phyloP scores from a whole-genome alignment of 352 stramenopile species.

The Phytophthora sansomeana region DNA sequence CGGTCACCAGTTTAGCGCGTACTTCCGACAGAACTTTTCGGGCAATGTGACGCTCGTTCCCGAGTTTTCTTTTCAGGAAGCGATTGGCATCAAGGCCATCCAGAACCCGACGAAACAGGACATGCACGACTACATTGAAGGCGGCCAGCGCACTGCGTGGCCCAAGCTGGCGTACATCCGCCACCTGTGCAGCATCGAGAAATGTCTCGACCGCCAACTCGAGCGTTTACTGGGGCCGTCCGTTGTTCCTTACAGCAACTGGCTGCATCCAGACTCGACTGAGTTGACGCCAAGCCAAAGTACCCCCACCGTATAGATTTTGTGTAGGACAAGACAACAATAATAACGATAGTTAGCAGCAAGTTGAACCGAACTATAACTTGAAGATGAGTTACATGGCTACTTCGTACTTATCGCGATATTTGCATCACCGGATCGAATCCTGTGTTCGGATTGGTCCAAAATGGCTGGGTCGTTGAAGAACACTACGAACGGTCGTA shows the following conservation, averaged over 20 bases:
- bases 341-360: no score
- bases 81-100: constrained; percentile 86
- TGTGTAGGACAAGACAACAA: background rate
- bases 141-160: constrained; percentile 91
- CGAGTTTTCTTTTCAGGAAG: constrained; percentile 88
- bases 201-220: constrained; percentile 53
- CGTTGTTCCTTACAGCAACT: constrained; percentile 35
- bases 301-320: constrained; percentile 5
- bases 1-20: constrained; percentile 79
- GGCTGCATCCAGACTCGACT: constrained; percentile 33
- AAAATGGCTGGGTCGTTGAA: constrained; percentile 4
- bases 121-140: constrained; percentile 82
- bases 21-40: constrained; percentile 95
- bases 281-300: constrained; percentile 13
- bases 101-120: constrained; percentile 80
- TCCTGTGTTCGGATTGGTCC: constrained; percentile 8
- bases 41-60: constrained; percentile 96
- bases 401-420: constrained; percentile 24
- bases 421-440: constrained; percentile 35
- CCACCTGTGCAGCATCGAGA: constrained; percentile 94
- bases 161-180: constrained; percentile 95
- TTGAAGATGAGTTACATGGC: constrained; percentile 21
- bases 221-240: constrained; percentile 34
- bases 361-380: background rate
- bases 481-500: constrained; percentile 23